Base-by-base conservation (phyloP, 768 basidiomycete species). In the Kwoniella newhampshirensis region DNA sequence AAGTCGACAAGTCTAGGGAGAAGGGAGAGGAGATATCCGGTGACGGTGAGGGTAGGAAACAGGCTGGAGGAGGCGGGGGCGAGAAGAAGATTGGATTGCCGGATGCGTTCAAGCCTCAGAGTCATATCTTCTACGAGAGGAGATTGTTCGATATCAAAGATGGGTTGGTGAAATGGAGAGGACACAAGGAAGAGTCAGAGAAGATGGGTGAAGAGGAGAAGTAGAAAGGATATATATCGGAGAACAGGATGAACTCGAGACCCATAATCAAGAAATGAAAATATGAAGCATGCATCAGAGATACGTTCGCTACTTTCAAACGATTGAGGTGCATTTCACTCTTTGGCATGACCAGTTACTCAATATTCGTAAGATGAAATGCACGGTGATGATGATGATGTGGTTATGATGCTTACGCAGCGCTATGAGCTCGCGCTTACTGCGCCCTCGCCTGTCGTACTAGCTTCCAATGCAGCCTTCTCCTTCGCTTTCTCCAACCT, bases 71-170 rank as follows among this genome's bases (percentile, higher is more conserved):
- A 54, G 27, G 35, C 18, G 59, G 61, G 21, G 49, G 54, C 15
- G 51, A 51, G 37, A 56, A 50, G 20, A 41, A 21, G 47, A 58
- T 17, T 36, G 66, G 68, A n/a, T 30, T 66, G 40, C 70, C 70
- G 9, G 27, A 58, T 6, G 62, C 39, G 27, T 60, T 71, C 15
- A 43, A 51, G 39, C 46, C 70, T 12, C 23, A 51, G 23, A 59
- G 59, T 54, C 70, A 71, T 59, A 71, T 71, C 30, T 71, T 71
- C 51, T 71, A 71, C 47, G 66, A 66, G 47, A 55, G 64, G 42
- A 48, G 70, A 30, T 45, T 60, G 35, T 51, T 71, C 37, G 63
- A 68, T 52, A 53, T 71, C 23, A 42, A 48, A 21, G 70, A 71
- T 54, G 70, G 70, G 21, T 25, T 68, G 26, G 30, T 59, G 0